Evolutionary conservation across 75 land plant species (phyloP).

Genomic region (Chamaecyparis obtusa): DNA sequence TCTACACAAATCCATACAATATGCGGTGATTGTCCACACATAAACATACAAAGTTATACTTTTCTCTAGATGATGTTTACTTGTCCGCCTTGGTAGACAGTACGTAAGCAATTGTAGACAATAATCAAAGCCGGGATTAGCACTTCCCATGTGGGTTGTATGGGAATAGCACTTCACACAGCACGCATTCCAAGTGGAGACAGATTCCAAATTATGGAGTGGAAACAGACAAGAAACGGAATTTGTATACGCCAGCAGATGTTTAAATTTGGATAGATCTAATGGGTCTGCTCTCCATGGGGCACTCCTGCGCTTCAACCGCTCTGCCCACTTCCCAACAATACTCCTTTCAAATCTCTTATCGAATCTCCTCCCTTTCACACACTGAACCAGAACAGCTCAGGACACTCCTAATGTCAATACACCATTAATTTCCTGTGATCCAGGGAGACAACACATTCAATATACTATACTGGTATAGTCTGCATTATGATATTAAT

Average conservation of each 20-base stretch:
- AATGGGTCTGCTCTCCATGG: background rate
- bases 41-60: background rate
- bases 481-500: background rate
- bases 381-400: background rate
- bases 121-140: background rate
- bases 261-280: background rate
- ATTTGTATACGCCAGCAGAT: background rate
- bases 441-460: background rate
- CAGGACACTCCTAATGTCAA: background rate
- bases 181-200: background rate
- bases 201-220: background rate
- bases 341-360: background rate
- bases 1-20: background rate
- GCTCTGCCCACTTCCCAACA: background rate
- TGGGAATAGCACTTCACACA: background rate
- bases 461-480: background rate
- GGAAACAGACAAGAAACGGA: background rate
- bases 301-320: background rate
- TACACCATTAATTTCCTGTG: background rate
- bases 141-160: background rate
- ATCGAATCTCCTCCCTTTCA: background rate
- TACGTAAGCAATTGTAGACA: background rate
- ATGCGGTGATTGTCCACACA: background rate
- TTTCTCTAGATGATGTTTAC: background rate
- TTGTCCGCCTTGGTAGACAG: background rate